phyloP scores from a whole-genome alignment of 306 rosid genomes.

The Sphenostylis stenocarpa region DNA sequence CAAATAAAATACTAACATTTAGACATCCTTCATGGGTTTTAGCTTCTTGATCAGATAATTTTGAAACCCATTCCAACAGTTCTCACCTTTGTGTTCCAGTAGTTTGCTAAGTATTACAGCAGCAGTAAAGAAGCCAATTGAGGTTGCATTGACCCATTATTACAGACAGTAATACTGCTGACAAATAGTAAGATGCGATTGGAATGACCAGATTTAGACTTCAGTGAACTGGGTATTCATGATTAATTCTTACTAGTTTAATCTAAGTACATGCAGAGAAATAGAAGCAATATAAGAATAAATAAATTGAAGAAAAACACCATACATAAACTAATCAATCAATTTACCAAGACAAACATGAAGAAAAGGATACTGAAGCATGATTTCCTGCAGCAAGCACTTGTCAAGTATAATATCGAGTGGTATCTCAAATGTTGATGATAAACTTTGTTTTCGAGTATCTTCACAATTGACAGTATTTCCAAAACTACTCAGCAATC shows the following conservation, averaged over 20 bases:
- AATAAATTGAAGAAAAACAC: too few species aligned
- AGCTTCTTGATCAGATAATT: conserved; percentile 11
- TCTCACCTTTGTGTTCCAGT: conserved; percentile 6
- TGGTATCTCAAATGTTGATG: conserved; percentile 65
- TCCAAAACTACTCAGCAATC: conserved; percentile 59
- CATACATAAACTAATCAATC: conserved; percentile 16
- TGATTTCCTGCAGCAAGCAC: conserved; percentile 88
- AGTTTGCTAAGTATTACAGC: conserved; percentile 19
- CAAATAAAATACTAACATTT: not conserved
- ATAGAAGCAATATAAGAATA: conserved; percentile 12
- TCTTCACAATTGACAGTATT: conserved; percentile 35
- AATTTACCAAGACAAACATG: conserved; percentile 17
- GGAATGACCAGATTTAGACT: not conserved
- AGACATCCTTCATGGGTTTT: not conserved
- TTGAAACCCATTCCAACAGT: not conserved
- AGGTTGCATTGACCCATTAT: not conserved
- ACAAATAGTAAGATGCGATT: not conserved
- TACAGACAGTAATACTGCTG: not conserved
- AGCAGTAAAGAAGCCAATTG: not conserved
- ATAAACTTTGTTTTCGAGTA: conserved; percentile 39
- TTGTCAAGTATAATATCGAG: conserved; percentile 86
- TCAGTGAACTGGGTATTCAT: conserved; percentile 8
- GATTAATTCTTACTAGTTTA: conserved; percentile 6
- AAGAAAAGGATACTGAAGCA: conserved; percentile 86
- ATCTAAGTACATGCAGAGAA: not conserved